Evolutionary conservation across 1,284 basidiomycete species (phyloP).

Genomic region (Rhodotorula sp.): DNA sequence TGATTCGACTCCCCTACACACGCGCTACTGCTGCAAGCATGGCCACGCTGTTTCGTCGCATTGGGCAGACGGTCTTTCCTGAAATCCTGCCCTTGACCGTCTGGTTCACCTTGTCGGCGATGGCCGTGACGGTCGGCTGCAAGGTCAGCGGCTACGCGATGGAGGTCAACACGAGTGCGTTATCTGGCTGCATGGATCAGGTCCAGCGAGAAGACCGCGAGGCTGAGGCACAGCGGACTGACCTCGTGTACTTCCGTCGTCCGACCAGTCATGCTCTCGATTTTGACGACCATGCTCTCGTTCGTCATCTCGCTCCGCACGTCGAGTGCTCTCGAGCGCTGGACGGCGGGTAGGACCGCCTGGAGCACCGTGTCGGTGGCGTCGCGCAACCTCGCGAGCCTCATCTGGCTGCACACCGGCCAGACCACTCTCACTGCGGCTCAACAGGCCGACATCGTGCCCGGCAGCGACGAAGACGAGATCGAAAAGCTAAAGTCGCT

Average conservation of each 20-base stretch:
- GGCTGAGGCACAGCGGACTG: background rate
- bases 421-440: conserved; percentile 35
- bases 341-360: conserved; percentile 21
- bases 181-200: background rate
- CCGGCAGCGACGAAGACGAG: conserved; percentile 19
- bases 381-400: conserved; percentile 38
- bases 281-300: conserved; percentile 30
- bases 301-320: conserved; percentile 31
- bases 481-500: conserved; percentile 26
- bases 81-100: conserved; percentile 11
- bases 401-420: conserved; percentile 66
- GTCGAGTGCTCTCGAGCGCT: conserved; percentile 29
- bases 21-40: background rate
- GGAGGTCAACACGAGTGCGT: conserved; percentile 17
- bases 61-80: conserved; percentile 28
- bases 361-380: conserved; percentile 19
- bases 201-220: background rate
- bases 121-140: conserved; percentile 1
- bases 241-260: background rate
- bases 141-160: conserved; percentile 10
- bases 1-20: background rate
- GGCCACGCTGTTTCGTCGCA: conserved; percentile 8
- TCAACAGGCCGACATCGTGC: conserved; percentile 7
- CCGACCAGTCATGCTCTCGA: conserved; percentile 14
- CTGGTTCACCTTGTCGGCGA: conserved; percentile 18